Percentiles rank a stretch among this genome's conserved stretches.
phyloP scores from a whole-genome alignment of 352 stramenopile genomes.

The Sclerospora graminicola region DNA sequence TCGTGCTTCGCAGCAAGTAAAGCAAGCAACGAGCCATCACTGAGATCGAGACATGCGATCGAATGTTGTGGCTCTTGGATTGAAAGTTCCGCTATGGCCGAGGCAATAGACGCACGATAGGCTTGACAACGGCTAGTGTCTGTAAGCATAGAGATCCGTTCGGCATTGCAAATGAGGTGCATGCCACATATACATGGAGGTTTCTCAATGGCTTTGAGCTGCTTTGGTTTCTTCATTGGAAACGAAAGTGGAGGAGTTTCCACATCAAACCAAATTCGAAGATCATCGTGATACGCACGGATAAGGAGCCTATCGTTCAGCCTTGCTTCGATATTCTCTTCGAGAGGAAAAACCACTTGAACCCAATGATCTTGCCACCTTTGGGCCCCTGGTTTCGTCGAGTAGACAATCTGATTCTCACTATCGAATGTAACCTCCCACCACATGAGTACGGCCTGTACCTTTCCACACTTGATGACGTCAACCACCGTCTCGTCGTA shows the following conservation, averaged over 20 bases:
- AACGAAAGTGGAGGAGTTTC: constrained; percentile 5
- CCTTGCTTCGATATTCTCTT: constrained; percentile 17
- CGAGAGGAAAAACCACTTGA: constrained; percentile 60
- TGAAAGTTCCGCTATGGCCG: constrained; percentile 7
- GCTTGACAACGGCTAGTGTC: constrained; percentile 30
- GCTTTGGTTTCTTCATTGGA: constrained; percentile 29
- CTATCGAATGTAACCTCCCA: constrained; percentile 63
- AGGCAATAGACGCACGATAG: constrained; percentile 27
- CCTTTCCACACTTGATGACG: constrained; percentile 21
- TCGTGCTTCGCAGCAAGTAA: constrained; percentile 43
- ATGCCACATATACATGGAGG: constrained; percentile 58
- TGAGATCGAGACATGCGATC: constrained; percentile 60
- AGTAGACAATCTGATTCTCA: constrained; percentile 47
- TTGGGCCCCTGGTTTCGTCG: constrained; percentile 43
- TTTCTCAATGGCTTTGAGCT: constrained; percentile 25
- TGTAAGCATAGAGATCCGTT: constrained; percentile 68
- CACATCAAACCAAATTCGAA: constrained; percentile 79
- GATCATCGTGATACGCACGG: constrained; percentile 53
- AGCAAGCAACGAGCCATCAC: constrained; percentile 58
- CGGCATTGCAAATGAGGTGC: constrained; percentile 71
- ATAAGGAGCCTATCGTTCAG: constrained; percentile 26
- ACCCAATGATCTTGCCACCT: constrained; percentile 85
- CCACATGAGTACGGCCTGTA: constrained; percentile 75
- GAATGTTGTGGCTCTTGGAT: constrained; percentile 8
- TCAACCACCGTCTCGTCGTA: constrained; percentile 36